Evolutionary conservation across 2,329 filamentous ascomycete species (phyloP), one percentile per base, ranked within the genome.

Genomic region (Biscogniauxia marginata): DNA sequence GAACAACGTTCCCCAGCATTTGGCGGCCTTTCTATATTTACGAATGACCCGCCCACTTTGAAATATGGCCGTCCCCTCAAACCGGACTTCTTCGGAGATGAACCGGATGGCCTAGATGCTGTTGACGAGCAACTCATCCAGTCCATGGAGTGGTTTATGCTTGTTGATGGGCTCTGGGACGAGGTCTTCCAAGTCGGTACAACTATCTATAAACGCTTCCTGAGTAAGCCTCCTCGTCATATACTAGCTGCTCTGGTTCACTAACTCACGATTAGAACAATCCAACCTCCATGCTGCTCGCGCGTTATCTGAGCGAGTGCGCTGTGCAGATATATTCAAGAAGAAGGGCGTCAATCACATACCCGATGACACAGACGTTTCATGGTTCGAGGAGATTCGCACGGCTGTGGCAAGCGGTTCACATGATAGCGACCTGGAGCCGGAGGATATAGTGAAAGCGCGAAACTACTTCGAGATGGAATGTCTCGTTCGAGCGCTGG

Each of bases 131-230:
- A 81, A 30, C 79, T 96, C 51, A 91, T 97, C 47, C 83, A 88
- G 55, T 86, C 89, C 39, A 75, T 97, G 57, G 90, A 96, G 68
- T 98, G 93, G 93, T 87, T 93, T 70, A 76, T 90, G 56, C 81
- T 90, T 54, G 82, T 93, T 7, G 84, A 89, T 50, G 87, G 84
- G 11, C 81, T 89, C 53, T 93, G 88, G 87, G 77, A 81, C 16
- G 80, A 87, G 56, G 86, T 90, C 20, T 90, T 93, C 65, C 74
- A 77, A 18, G 79, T 85, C 54, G 86, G 91, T 45, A 83, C 84
- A 24, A 81, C 85, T 64, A 82, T 93, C n/a, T 91, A 96, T 75
- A 89, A 89, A 67, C 86, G 87, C 58, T 92, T 97, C 67, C 80
- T 96, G 48, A 82, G 91, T 96, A 84, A 79, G 91, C 82, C 25